phyloP scores from a whole-genome alignment of 164 flowering plant genomes.

The Cinnamomum micranthum region DNA sequence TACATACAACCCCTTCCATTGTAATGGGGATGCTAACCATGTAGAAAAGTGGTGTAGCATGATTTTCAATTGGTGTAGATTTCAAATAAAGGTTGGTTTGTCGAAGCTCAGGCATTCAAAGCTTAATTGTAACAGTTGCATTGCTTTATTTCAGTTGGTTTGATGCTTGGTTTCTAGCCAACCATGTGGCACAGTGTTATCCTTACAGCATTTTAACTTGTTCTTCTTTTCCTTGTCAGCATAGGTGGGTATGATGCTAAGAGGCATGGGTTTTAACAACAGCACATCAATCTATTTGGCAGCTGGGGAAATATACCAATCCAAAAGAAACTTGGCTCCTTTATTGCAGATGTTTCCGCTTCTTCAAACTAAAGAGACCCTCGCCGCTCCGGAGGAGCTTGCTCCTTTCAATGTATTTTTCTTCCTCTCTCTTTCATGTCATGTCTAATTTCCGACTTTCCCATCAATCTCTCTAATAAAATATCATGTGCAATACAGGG shows the following conservation, averaged over 20 bases:
- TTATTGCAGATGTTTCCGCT: conserved; percentile 67
- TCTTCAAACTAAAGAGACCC: conserved; percentile 65
- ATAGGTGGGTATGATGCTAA: conserved; percentile 89
- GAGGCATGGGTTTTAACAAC: conserved; percentile 83
- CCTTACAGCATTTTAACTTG: conserved; percentile 1
- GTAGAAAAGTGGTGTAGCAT: too few species aligned
- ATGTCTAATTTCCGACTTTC: background rate
- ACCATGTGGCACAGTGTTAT: background rate
- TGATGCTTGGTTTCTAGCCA: too few species aligned
- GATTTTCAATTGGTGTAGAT: too few species aligned
- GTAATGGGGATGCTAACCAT: too few species aligned
- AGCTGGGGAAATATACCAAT: conserved; percentile 68
- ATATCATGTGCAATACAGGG: conserved; percentile 33
- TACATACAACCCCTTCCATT: too few species aligned
- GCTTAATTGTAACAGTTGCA: background rate
- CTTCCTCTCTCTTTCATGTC: background rate
- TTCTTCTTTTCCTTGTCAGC: conserved; percentile 33
- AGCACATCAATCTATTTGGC: conserved; percentile 73
- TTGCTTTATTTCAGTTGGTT: too few species aligned
- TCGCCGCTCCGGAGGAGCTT: conserved; percentile 65
- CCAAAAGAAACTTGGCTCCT: conserved; percentile 56
- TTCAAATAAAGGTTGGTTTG: background rate
- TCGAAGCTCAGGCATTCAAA: background rate
- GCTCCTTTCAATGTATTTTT: conserved; percentile 51
- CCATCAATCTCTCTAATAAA: background rate